Conservation (phyloP, 1,284 basidiomycete genomes). For the Austroboletus olivaceoglutinosus region DNA sequence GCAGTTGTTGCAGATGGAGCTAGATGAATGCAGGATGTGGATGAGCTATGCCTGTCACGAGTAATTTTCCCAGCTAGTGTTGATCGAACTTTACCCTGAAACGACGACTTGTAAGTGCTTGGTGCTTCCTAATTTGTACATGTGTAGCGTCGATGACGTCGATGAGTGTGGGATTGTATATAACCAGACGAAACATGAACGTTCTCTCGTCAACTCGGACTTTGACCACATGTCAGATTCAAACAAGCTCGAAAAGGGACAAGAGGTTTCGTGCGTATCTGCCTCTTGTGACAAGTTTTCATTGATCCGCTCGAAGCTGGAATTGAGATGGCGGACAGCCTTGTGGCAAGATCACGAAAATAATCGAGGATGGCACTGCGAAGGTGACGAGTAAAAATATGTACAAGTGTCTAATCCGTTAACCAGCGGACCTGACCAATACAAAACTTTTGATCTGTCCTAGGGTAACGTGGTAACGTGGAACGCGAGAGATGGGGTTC, state of each 20-base stretch:
- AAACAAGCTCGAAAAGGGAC: conserved; percentile 14
- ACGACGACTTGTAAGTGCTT: not conserved
- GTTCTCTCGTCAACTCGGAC: not conserved
- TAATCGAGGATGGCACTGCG: conserved; percentile 38
- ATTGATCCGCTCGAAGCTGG: conserved; percentile 11
- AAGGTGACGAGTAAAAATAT: conserved; percentile 42
- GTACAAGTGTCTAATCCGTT: conserved; percentile 6
- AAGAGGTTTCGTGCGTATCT: conserved; percentile 21
- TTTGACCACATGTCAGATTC: conserved; percentile 6
- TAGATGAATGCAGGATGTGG: conserved; percentile 28
- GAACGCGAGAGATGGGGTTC: conserved; percentile 38
- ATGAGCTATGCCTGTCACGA: conserved; percentile 8
- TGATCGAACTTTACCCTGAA: not conserved
- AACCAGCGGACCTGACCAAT: not conserved
- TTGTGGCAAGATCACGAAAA: conserved; percentile 30
- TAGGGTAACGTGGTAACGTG: conserved; percentile 41
- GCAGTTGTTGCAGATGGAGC: conserved; percentile 18
- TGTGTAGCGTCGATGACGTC: conserved; percentile 14
- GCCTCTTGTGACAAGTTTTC: not conserved
- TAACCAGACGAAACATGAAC: not conserved
- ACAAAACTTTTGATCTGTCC: not conserved
- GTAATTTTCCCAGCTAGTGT: not conserved
- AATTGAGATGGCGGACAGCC: conserved; percentile 32
- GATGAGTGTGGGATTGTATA: not conserved
- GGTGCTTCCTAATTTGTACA: conserved; percentile 17